Percentiles rank a stretch among this genome's conserved stretches.
Conservation (phyloP, 164 flowering plant species). For the Akebia trifoliata region DNA sequence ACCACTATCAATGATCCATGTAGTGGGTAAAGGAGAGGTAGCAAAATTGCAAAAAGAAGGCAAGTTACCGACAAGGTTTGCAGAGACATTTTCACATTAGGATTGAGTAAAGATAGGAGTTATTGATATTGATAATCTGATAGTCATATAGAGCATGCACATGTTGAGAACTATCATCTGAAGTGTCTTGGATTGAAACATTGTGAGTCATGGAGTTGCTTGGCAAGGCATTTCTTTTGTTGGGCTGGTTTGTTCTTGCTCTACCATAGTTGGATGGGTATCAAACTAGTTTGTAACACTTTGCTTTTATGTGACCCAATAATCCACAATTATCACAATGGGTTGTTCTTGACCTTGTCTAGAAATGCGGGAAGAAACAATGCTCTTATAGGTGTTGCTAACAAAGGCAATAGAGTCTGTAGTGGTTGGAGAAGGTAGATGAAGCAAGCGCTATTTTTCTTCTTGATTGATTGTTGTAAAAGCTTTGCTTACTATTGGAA, state of each 20-base stretch:
- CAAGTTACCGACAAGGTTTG: background rate
- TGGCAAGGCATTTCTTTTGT: too few species aligned
- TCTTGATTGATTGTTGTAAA: background rate
- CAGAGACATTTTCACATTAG: background rate
- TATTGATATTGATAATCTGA: background rate
- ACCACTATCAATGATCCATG: constrained; percentile 1
- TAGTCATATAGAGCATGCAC: background rate
- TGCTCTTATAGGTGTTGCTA: too few species aligned
- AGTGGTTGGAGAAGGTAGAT: too few species aligned
- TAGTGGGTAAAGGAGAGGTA: background rate
- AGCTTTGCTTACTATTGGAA: background rate
- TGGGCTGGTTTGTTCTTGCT: background rate
- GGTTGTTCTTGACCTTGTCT: background rate
- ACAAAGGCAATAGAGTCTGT: too few species aligned
- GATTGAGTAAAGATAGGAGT: background rate
- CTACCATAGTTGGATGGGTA: background rate
- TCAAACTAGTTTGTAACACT: background rate
- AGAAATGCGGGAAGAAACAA: background rate
- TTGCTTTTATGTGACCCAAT: background rate
- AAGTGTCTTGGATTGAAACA: background rate
- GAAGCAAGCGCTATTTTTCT: background rate
- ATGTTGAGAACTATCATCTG: too few species aligned
- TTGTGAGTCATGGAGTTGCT: background rate
- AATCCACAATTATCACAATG: background rate
- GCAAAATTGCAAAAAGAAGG: background rate